Evolutionary conservation across 768 basidiomycete species (phyloP).

Genomic region (Boletus eberwhitei): DNA sequence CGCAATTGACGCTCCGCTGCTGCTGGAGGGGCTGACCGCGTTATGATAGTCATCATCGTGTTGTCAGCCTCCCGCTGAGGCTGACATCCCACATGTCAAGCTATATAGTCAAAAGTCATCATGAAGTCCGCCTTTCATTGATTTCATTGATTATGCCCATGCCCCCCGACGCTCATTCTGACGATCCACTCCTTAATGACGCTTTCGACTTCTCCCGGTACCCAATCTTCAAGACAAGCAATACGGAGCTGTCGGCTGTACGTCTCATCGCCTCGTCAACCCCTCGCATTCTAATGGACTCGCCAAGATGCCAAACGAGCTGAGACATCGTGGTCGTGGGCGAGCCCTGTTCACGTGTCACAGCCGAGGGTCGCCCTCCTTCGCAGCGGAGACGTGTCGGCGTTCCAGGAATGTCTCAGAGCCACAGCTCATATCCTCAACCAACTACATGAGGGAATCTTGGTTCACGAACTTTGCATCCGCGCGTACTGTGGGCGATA

Average conservation of each 20-base stretch:
- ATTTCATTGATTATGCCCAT: not conserved
- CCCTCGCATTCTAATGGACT: not conserved
- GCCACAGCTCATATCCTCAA: slow-evolving; percentile 19
- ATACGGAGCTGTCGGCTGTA: slow-evolving; percentile 1
- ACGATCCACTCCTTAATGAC: slow-evolving; percentile 19
- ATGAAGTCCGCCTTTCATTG: not conserved
- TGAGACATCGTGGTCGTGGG: slow-evolving; percentile 1
- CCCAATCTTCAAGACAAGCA: slow-evolving; percentile 2
- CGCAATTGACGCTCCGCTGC: too few relatives aligned
- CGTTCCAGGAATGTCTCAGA: slow-evolving; percentile 22
- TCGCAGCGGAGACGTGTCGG: not conserved
- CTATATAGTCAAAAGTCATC: not conserved
- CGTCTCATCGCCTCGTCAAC: not conserved
- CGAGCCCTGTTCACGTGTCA: not conserved
- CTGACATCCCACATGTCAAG: slow-evolving; percentile 3
- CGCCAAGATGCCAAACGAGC: not conserved
- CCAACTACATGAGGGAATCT: slow-evolving; percentile 15
- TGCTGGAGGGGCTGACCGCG: not conserved
- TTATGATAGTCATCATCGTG: not conserved
- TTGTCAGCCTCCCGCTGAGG: slow-evolving; percentile 15
- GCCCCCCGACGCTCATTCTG: slow-evolving; percentile 19
- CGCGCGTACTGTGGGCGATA: slow-evolving; percentile 9
- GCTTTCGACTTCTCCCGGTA: slow-evolving; percentile 18
- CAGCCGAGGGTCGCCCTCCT: not conserved
- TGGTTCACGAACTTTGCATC: slow-evolving; percentile 13